Evolutionary conservation across 2,329 filamentous ascomycete species (phyloP), one percentile per base, ranked within the genome.

Genomic region (Phyllosticta ampelicida): DNA sequence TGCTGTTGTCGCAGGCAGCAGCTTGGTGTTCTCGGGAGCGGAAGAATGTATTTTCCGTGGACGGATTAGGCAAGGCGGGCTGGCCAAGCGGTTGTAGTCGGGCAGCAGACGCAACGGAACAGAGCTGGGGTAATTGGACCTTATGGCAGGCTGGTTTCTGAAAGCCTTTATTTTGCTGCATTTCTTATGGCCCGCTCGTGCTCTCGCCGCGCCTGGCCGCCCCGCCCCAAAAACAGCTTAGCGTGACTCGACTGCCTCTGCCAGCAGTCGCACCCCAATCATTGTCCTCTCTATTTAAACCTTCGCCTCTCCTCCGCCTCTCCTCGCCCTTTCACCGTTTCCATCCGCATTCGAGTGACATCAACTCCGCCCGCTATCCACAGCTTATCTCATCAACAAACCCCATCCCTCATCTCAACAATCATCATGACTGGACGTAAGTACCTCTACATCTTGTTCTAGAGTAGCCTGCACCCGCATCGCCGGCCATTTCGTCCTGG

Each of bases 341-440:
- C 48, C 56, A 29, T 54, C 56, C 56, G n/a, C 9, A 26, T 30
- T 28, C n/a, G 26, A 44, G 56, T 54, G 44, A 54, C 56, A 65
- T 60, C 61, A 59, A 58, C 60, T 53, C 53, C 60, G 56, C 53
- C 56, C 62, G 61, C 64, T 61, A 65, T 63, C 61, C 60, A 60
- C 61, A 60, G 61, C 61, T 60, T 44, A 44, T 44, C 36, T 44
- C 36, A 44, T 44, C 36, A 63, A 57, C 55, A 58, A 55, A 55
- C 56, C 53, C 55, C 53, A 58, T 54, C 54, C 54, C 57, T 53
- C 49, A 29, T 55, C 57, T 61, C 53, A 55, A 55, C 63, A 61
- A 70, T 74, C 74, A 77, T 69, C 63, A 78, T 78, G 75, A 76
- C 75, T 76, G 75, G 75, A 73, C 75, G 75, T 78, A 67, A 71